Conservation (phyloP, 768 basidiomycete species). For the Pilatotrama ljubarskyi region DNA sequence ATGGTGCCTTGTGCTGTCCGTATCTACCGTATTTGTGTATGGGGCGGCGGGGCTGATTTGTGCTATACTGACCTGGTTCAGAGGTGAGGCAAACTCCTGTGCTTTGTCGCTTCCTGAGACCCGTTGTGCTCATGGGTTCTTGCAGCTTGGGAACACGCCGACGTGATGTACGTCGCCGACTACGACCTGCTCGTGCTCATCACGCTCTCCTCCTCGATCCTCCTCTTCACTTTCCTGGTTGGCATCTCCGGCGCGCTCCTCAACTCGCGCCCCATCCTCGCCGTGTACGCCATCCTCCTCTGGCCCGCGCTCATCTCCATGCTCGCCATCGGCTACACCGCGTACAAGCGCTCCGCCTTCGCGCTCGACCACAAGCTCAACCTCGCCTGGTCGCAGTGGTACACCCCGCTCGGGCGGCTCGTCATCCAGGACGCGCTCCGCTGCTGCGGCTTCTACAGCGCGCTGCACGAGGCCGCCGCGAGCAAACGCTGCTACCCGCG, state of each 20-base stretch:
- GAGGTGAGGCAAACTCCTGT: conserved; percentile 38
- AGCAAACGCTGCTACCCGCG: conserved; percentile 63
- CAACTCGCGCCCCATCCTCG: conserved; percentile 67
- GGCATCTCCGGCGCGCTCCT: conserved; percentile 63
- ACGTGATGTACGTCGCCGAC: conserved; percentile 63
- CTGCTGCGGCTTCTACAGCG: conserved; percentile 68
- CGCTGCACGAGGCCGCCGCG: conserved; percentile 59
- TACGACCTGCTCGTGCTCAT: conserved; percentile 54
- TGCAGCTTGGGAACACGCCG: conserved; percentile 61
- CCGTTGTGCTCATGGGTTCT: not conserved
- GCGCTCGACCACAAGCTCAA: conserved; percentile 67
- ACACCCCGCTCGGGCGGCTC: conserved; percentile 52
- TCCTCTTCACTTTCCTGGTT: conserved; percentile 57
- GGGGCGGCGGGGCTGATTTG: conserved; percentile 52
- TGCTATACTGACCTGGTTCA: conserved; percentile 60
- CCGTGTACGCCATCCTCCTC: conserved; percentile 65
- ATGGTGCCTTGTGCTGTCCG: conserved; percentile 59
- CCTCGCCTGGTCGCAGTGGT: conserved; percentile 65
- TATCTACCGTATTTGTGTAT: conserved; percentile 53
- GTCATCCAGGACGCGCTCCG: conserved; percentile 60
- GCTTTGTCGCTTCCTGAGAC: not conserved
- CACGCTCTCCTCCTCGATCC: conserved; percentile 56
- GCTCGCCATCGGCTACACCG: conserved; percentile 61
- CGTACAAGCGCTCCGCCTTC: conserved; percentile 60
- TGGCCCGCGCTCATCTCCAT: conserved; percentile 63